phyloP scores from a whole-genome alignment of 2,329 filamentous ascomycete genomes.

The Clarireedia paspali region DNA sequence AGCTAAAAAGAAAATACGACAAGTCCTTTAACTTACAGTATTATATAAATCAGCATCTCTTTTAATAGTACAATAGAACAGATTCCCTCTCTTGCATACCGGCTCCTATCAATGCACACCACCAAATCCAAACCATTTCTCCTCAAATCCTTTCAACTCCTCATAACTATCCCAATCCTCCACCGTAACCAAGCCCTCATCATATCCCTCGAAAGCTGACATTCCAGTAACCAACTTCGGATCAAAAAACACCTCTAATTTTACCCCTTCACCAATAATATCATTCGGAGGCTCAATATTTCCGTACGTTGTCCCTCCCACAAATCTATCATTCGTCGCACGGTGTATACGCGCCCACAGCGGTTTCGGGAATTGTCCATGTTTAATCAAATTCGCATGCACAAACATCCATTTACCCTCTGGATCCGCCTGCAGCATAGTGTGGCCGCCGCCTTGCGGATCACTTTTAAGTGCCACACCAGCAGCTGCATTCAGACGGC shows the following conservation, averaged over 20 bases:
- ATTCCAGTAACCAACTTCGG: conserved; percentile 12
- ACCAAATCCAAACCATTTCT: conserved; percentile 17
- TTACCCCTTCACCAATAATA: conserved; percentile 13
- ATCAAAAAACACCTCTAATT: conserved; percentile 10
- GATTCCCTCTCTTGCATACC: too few relatives aligned
- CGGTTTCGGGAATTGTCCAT: conserved; percentile 10
- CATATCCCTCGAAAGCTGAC: conserved; percentile 13
- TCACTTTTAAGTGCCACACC: neutral
- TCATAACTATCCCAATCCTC: conserved; percentile 19
- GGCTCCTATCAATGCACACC: conserved; percentile 9
- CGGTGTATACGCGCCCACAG: conserved; percentile 16
- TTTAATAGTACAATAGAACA: too few relatives aligned
- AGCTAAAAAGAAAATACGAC: too few relatives aligned
- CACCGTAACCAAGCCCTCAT: conserved; percentile 10
- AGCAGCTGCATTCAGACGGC: conserved; percentile 12
- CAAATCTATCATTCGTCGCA: conserved; percentile 11
- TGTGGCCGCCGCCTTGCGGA: conserved; percentile 14
- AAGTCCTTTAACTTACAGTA: too few relatives aligned
- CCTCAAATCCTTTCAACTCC: conserved; percentile 16
- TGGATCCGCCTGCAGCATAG: conserved; percentile 16
- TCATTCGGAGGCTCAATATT: conserved; percentile 16
- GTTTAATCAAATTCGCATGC: conserved; percentile 20
- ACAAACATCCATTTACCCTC: conserved; percentile 18
- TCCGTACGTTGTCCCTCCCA: conserved; percentile 14
- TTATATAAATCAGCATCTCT: too few relatives aligned